Evolutionary conservation across 768 basidiomycete species (phyloP).

Genomic region (Strobilomyces dryophilus): DNA sequence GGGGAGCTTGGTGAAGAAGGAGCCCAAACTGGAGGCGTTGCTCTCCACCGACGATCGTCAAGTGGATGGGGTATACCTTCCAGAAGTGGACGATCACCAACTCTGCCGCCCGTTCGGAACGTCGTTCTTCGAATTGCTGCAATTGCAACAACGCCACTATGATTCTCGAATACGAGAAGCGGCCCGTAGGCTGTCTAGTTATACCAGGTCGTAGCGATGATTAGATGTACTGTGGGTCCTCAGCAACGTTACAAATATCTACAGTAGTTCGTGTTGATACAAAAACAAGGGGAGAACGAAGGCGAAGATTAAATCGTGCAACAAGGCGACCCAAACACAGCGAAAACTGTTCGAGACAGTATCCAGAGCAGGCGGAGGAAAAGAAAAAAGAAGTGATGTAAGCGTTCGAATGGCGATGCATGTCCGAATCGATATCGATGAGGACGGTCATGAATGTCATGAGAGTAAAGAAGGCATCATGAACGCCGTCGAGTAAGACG

Average conservation of each 20-base stretch:
- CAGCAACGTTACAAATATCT: slow-evolving; percentile 30
- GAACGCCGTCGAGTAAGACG: slow-evolving; percentile 29
- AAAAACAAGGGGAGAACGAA: slow-evolving; percentile 19
- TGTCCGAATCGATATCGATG: slow-evolving; percentile 11
- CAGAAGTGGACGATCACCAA: slow-evolving; percentile 87
- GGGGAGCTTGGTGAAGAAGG: slow-evolving; percentile 62
- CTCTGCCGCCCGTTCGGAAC: slow-evolving; percentile 78
- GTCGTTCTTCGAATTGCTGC: slow-evolving; percentile 80
- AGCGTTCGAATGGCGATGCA: slow-evolving; percentile 20
- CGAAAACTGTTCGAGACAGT: slow-evolving; percentile 25
- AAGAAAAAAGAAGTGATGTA: slow-evolving; percentile 13
- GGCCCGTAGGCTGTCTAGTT: slow-evolving; percentile 54
- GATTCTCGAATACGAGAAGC: slow-evolving; percentile 66
- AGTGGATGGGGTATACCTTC: slow-evolving; percentile 78
- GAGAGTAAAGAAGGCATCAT: slow-evolving; percentile 32
- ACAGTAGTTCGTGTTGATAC: slow-evolving; percentile 30
- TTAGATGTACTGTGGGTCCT: slow-evolving; percentile 26
- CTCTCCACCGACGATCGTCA: slow-evolving; percentile 84
- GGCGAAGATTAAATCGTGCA: slow-evolving; percentile 14
- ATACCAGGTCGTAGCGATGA: slow-evolving; percentile 34
- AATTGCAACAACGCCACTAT: slow-evolving; percentile 56
- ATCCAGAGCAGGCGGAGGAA: slow-evolving; percentile 17
- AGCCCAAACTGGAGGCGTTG: slow-evolving; percentile 78
- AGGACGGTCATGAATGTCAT: slow-evolving; percentile 28
- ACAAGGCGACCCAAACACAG: slow-evolving; percentile 6